Conservation (phyloP, 164 flowering plant species). For the Magnolia kwangsiensis region DNA sequence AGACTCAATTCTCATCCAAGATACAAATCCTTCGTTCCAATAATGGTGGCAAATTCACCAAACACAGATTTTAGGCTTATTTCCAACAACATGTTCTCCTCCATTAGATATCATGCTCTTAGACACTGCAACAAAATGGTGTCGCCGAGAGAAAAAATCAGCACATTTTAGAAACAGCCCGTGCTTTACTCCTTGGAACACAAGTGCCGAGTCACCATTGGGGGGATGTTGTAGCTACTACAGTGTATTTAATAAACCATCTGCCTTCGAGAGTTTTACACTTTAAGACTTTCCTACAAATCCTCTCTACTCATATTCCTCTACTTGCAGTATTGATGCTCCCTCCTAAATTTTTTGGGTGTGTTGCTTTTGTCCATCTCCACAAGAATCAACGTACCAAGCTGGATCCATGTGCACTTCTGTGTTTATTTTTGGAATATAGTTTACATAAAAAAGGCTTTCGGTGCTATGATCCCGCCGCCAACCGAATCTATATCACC, state of each 20-base stretch:
- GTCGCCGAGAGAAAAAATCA: not conserved
- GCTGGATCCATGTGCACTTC: not conserved
- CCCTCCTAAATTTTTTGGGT: not conserved
- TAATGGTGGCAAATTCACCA: not conserved
- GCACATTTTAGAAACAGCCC: not conserved
- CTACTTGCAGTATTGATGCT: not conserved
- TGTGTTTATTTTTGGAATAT: not conserved
- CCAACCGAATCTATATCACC: not conserved
- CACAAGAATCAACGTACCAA: too few species aligned
- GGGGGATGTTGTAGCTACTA: not conserved
- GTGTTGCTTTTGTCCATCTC: not conserved
- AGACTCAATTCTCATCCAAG: too few species aligned
- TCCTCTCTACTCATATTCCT: not conserved
- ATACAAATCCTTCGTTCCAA: not conserved
- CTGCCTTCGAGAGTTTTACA: not conserved
- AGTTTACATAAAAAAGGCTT: not conserved
- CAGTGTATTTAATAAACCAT: not conserved
- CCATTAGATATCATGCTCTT: slow-evolving; percentile 1
- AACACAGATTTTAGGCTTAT: not conserved
- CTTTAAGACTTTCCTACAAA: not conserved
- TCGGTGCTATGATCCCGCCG: not conserved
- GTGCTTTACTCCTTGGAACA: not conserved
- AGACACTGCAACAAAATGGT: not conserved
- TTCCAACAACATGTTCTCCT: not conserved
- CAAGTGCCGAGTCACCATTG: not conserved